Base-by-base conservation (phyloP, 768 basidiomycete genomes). In the Mycena filopes region DNA sequence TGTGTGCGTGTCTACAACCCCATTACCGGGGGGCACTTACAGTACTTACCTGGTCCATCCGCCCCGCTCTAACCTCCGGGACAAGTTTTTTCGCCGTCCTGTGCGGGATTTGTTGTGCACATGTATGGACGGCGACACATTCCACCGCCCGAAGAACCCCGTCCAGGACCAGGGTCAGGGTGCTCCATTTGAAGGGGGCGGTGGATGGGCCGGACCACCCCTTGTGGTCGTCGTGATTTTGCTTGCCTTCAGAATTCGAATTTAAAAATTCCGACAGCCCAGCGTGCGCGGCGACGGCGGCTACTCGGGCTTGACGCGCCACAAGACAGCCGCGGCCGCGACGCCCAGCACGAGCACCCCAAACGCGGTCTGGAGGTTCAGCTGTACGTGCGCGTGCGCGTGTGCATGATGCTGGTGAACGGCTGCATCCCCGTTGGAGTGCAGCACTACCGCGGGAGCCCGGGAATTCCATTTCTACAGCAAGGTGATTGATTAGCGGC, bases 291-390 rank as follows among this genome's bases (percentile, higher is more conserved):
- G 36, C 36, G 33, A 33, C 46, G 18, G 8, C 45, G 4, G 12
- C 51, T 60, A 68, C 47, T 63, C 48, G 12, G 68, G 64, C 64
- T 86, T 87, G 45, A 91, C 87, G 63, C 88, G 84, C 89, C 90
- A 92, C 69, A 91, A 74, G 47, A 93, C 90, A 10, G 90, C 91
- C 21, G 86, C 89, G 5, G 91, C 89, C 4, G 89, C 89, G 11
- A 90, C 83, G 40, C 88, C 82, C 28, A 93, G 75, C 5, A 93
- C 80, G 16, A 91, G 73, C 4, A 92, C 85, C 2, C 90, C 90
- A 7, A 90, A 73, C 4, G 87, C 89, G 2, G 89, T 82, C 55
- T 84, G 84, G 67, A 86, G 69, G 78, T 79, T 80, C 28, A 83
- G 18, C 5, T 54, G 45, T 40, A 9, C 36, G 36, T 36, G 36